phyloP scores from a whole-genome alignment of 2,329 filamentous ascomycete genomes.

The Apiospora aurea region DNA sequence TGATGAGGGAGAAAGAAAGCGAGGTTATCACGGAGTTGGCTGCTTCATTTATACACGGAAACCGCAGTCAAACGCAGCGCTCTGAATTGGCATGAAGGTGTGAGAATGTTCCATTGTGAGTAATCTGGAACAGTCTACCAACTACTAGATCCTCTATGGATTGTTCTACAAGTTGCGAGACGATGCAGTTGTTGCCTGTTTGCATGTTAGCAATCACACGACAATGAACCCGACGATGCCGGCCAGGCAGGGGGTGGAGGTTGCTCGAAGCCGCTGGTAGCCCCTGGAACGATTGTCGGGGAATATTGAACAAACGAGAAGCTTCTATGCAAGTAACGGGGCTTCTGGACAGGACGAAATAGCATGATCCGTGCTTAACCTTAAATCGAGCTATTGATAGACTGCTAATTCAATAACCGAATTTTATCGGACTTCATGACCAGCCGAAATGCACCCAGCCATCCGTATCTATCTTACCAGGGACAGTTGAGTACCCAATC shows the following conservation, averaged over 20 bases:
- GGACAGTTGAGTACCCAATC: too few relatives aligned
- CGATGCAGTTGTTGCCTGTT: slow-evolving; percentile 24
- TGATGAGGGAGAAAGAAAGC: slow-evolving; percentile 34
- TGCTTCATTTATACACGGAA: slow-evolving; percentile 42
- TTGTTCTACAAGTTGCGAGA: slow-evolving; percentile 25
- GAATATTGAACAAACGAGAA: not conserved
- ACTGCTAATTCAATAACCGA: not conserved
- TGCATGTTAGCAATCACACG: slow-evolving; percentile 12
- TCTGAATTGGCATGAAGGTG: slow-evolving; percentile 39
- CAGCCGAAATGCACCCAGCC: not conserved
- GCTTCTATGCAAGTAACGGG: not conserved
- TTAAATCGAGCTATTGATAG: not conserved
- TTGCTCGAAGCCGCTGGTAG: slow-evolving; percentile 10
- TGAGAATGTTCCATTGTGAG: slow-evolving; percentile 29
- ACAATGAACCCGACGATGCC: slow-evolving; percentile 9
- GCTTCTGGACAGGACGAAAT: fast-evolving
- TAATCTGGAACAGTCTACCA: slow-evolving; percentile 30
- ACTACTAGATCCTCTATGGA: slow-evolving; percentile 11
- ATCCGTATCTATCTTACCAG: not conserved
- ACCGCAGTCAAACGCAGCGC: slow-evolving; percentile 29
- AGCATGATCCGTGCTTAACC: not conserved
- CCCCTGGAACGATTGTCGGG: not conserved
- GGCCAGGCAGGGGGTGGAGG: not conserved
- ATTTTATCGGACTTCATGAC: not conserved
- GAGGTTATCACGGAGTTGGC: slow-evolving; percentile 29